These are phyloP conservation scores for Coemansia sp. DNA, from an alignment of 192 early-diverging fungal genomes.

Conservation along the genomic window DNA sequence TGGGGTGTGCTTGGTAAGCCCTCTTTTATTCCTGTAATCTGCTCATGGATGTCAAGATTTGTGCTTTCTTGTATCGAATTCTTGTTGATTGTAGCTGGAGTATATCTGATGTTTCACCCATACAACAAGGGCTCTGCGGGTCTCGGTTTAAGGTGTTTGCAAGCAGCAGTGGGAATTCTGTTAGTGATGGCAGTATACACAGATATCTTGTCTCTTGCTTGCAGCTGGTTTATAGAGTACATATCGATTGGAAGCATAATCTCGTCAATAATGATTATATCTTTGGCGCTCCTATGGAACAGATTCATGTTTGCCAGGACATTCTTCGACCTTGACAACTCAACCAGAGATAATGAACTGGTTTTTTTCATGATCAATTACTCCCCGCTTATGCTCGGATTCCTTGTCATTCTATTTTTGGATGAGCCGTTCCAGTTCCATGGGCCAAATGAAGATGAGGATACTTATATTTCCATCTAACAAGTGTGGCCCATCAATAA, in stretches of 20 bases:
- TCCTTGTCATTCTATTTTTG: not conserved
- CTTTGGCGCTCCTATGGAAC: slow-evolving; percentile 21
- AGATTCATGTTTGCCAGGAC: slow-evolving; percentile 25
- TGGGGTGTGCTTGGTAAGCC: not conserved
- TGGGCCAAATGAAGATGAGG: too few species aligned
- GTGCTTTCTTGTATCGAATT: not conserved
- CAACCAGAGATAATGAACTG: slow-evolving; percentile 9
- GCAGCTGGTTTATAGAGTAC: not conserved
- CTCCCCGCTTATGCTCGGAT: slow-evolving; percentile 6
- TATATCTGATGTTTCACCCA: slow-evolving; percentile 1
- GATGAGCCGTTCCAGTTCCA: slow-evolving; percentile 14
- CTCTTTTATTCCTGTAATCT: not conserved
- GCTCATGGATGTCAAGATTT: not conserved
- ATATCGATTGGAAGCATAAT: not conserved
- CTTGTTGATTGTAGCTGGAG: not conserved
- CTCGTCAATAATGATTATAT: not conserved
- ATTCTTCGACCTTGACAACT: slow-evolving; percentile 19
- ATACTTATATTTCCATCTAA: too few species aligned
- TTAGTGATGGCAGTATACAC: not conserved
- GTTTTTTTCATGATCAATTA: slow-evolving; percentile 21
- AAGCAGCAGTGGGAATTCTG: slow-evolving; percentile 2
- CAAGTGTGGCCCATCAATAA: too few species aligned
- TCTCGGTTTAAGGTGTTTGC: slow-evolving; percentile 3
- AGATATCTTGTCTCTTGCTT: not conserved
- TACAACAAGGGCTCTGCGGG: not conserved